Percentiles rank a stretch among this genome's conserved stretches.
Conservation (phyloP, 1,139 yeast species). For the Arxiozyma slooffiae region DNA sequence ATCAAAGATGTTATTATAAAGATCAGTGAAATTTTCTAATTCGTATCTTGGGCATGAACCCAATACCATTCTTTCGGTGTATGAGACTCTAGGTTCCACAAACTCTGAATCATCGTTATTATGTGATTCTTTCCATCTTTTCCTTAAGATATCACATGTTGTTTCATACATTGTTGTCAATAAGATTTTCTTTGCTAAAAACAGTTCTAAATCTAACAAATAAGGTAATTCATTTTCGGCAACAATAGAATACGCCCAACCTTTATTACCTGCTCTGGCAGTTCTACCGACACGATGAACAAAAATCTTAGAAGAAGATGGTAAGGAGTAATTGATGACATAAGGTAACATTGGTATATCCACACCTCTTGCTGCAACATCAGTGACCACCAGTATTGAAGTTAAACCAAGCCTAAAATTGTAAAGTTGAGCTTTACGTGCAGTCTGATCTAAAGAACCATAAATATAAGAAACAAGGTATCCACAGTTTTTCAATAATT, state of each 20-base stretch:
- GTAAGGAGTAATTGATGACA: conserved; percentile 82
- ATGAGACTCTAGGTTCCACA: conserved; percentile 51
- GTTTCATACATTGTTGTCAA: conserved; percentile 61
- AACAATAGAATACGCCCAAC: conserved; percentile 94
- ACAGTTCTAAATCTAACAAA: conserved; percentile 78
- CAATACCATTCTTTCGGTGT: conserved; percentile 66
- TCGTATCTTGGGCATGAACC: conserved; percentile 73
- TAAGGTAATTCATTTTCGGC: conserved; percentile 84
- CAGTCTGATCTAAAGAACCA: conserved; percentile 91
- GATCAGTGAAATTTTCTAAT: conserved; percentile 64
- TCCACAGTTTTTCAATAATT: conserved; percentile 62
- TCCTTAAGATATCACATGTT: conserved; percentile 43
- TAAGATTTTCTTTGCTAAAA: conserved; percentile 73
- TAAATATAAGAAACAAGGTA: conserved; percentile 83
- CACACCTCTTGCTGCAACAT: conserved; percentile 98
- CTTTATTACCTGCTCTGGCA: conserved; percentile 96
- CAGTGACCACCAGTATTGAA: conserved; percentile 82
- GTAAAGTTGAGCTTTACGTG: conserved; percentile 80
- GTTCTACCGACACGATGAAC: conserved; percentile 98
- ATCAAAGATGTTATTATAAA: conserved; percentile 51
- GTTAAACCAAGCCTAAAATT: conserved; percentile 80
- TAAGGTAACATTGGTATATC: conserved; percentile 95
- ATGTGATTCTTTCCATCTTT: conserved; percentile 36
- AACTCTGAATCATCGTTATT: conserved; percentile 28
- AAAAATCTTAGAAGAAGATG: conserved; percentile 86